Percentiles rank a stretch among this genome's conserved stretches.
Evolutionary conservation across 2,329 filamentous ascomycete species (phyloP).

Genomic region (Didymella pomorum): DNA sequence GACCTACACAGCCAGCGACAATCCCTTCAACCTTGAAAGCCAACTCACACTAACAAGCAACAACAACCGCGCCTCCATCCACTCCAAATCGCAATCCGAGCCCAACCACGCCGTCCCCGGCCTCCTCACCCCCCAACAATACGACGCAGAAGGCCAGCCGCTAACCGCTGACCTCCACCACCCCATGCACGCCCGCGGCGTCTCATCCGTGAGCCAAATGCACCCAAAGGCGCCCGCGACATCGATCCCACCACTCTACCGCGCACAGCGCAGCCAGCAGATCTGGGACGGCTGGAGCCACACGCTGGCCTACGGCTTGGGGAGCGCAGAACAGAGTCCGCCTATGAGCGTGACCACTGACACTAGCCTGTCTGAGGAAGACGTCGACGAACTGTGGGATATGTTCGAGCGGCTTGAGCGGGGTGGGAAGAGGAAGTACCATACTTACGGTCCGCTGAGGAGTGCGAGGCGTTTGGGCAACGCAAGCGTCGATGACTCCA

Average conservation of each 20-base stretch:
- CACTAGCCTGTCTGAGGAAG: conserved; percentile 45
- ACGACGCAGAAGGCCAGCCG: conserved; percentile 47
- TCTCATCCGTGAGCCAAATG: conserved; percentile 48
- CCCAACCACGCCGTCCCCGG: conserved; percentile 50
- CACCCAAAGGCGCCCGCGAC: conserved; percentile 37
- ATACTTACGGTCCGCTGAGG: conserved; percentile 24
- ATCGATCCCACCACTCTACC: conserved; percentile 31
- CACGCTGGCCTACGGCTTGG: conserved; percentile 41
- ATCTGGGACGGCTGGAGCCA: conserved; percentile 48
- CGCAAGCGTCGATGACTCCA: conserved; percentile 20
- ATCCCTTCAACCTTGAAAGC: conserved; percentile 61
- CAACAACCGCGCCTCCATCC: conserved; percentile 50
- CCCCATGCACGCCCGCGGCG: conserved; percentile 45
- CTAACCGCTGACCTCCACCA: conserved; percentile 42
- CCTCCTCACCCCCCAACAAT: conserved; percentile 47
- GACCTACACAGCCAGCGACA: conserved; percentile 51
- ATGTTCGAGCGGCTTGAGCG: conserved; percentile 36
- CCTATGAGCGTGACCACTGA: conserved; percentile 44
- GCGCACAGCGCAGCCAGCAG: conserved; percentile 41
- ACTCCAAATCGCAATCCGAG: conserved; percentile 53
- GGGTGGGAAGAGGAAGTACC: conserved; percentile 24
- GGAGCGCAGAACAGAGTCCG: conserved; percentile 43
- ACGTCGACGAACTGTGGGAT: conserved; percentile 49
- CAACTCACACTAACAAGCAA: conserved; percentile 50
- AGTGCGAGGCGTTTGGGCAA: conserved; percentile 28